Conservation (phyloP, 805 yeast genomes). For the Candida silvatica region DNA sequence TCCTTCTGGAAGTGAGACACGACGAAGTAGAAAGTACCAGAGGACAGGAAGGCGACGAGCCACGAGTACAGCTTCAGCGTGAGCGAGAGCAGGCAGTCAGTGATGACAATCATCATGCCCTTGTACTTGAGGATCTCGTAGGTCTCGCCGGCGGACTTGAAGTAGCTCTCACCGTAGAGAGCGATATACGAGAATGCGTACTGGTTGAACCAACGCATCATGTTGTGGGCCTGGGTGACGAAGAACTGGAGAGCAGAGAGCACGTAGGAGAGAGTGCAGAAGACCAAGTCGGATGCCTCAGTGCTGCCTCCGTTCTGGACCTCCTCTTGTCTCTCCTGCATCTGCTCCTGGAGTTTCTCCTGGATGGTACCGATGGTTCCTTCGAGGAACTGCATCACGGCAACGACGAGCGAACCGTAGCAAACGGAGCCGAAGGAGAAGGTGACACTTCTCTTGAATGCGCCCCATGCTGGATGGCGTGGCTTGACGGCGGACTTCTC, state of each 20-base stretch:
- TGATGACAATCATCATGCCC: conserved; percentile 78
- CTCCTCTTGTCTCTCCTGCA: background rate
- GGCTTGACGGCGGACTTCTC: conserved; percentile 48
- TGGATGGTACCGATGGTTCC: conserved; percentile 45
- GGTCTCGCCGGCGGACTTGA: conserved; percentile 73
- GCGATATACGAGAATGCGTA: conserved; percentile 86
- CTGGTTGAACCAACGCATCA: conserved; percentile 76
- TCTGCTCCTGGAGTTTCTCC: conserved; percentile 10
- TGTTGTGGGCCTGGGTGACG: conserved; percentile 22
- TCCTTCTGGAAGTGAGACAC: conserved; percentile 2
- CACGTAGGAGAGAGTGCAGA: conserved; percentile 37
- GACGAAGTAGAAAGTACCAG: conserved; percentile 17
- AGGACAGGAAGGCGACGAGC: conserved; percentile 42
- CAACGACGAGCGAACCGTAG: conserved; percentile 69
- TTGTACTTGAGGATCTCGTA: conserved; percentile 68
- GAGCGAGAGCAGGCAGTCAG: conserved; percentile 74
- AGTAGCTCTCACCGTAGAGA: conserved; percentile 72
- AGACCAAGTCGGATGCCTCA: conserved; percentile 30
- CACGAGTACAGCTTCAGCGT: conserved; percentile 71
- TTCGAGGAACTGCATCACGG: conserved; percentile 59
- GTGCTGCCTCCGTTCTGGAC: background rate
- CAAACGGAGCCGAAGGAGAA: conserved; percentile 87
- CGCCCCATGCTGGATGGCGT: conserved; percentile 67
- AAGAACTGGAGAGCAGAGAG: conserved; percentile 64
- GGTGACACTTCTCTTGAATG: conserved; percentile 69